These are phyloP conservation scores for Cardamine chenopodiifolia DNA, from an alignment of 345 rosid species.

Conservation along the genomic window DNA sequence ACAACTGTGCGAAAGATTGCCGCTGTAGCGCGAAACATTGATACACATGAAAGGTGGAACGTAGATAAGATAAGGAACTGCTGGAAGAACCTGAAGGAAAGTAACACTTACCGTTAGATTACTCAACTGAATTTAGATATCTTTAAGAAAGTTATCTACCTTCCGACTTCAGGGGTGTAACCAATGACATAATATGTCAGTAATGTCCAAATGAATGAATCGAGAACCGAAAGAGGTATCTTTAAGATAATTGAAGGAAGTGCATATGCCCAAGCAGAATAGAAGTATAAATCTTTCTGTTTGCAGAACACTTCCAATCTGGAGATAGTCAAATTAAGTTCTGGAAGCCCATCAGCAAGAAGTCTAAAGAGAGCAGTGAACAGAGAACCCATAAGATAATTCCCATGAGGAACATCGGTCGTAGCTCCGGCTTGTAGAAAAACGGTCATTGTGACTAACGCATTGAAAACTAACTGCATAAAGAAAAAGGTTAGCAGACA, in stretches of 20 bases:
- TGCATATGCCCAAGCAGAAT: slow-evolving; percentile 62
- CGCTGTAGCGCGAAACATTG: slow-evolving; percentile 56
- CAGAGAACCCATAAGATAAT: slow-evolving; percentile 50
- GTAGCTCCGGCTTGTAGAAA: slow-evolving; percentile 44
- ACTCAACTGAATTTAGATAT: slow-evolving; percentile 12
- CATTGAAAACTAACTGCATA: slow-evolving; percentile 47
- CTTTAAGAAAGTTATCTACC: slow-evolving; percentile 47
- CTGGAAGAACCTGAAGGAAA: slow-evolving; percentile 46
- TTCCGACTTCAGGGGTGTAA: slow-evolving; percentile 46
- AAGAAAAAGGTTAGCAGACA: slow-evolving; percentile 8
- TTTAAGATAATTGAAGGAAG: slow-evolving; percentile 52
- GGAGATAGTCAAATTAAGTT: slow-evolving; percentile 45
- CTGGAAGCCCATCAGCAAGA: slow-evolving; percentile 55
- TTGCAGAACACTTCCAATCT: slow-evolving; percentile 54
- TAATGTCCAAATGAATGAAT: slow-evolving; percentile 50
- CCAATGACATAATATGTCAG: slow-evolving; percentile 62
- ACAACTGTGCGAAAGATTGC: slow-evolving; percentile 52
- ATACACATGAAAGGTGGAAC: slow-evolving; percentile 53
- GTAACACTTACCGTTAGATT: not conserved
- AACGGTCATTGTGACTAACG: slow-evolving; percentile 47
- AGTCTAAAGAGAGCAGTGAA: slow-evolving; percentile 46
- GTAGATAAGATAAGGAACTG: slow-evolving; percentile 56
- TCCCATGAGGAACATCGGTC: slow-evolving; percentile 43
- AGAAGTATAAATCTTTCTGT: slow-evolving; percentile 49
- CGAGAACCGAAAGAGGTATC: slow-evolving; percentile 51